Conservation (phyloP, 75 land plant species). For the Cryptomeria japonica region DNA sequence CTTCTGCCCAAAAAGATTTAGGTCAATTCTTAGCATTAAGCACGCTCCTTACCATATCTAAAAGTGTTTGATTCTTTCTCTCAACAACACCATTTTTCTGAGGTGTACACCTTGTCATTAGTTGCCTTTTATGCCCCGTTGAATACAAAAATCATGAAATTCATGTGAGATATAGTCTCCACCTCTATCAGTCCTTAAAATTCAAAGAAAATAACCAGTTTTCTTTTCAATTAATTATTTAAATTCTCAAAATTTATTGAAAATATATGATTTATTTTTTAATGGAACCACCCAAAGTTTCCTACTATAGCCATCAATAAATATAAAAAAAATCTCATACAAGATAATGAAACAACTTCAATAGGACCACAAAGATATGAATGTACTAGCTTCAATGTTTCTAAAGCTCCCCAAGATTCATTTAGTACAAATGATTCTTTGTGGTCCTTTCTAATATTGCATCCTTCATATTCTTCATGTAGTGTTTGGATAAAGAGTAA, state of each 20-base stretch:
- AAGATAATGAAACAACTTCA: neutral
- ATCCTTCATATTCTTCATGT: neutral
- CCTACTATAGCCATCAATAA: constrained; percentile 14
- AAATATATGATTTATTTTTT: neutral
- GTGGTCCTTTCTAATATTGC: no score
- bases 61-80: constrained; percentile 13
- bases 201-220: neutral
- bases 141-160: neutral
- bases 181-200: constrained; percentile 18
- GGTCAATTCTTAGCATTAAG: constrained; percentile 1
- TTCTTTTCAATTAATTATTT: neutral
- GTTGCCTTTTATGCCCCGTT: constrained; percentile 4
- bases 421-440: neutral
- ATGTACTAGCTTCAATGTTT: neutral
- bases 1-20: neutral
- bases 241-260: neutral
- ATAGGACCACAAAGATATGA: neutral
- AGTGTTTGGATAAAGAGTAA: neutral
- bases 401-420: neutral
- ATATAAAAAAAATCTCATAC: neutral
- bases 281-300: neutral
- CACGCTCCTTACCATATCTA: constrained; percentile 21
- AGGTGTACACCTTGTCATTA: constrained; percentile 16
- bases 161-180: constrained; percentile 18
- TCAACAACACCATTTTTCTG: constrained; percentile 21